These are phyloP conservation scores for Orbilia javanica DNA, from an alignment of 2,329 filamentous ascomycete species.

Conservation along the genomic window DNA sequence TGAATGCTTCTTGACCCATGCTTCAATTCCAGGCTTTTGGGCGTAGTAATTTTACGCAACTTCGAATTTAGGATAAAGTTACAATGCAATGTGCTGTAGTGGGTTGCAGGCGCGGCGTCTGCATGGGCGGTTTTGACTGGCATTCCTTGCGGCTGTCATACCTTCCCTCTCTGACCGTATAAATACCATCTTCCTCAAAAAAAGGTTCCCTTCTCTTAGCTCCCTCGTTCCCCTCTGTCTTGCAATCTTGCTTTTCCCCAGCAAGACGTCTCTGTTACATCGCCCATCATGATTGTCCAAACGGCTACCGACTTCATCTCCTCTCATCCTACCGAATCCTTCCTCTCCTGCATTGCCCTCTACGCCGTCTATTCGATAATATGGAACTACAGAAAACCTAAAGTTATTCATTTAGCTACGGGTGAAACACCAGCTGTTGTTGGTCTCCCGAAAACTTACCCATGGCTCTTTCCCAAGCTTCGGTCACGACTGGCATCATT, in stretches of 20 bases:
- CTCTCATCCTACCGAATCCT: slow-evolving; percentile 6
- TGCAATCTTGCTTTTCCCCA: too few species aligned
- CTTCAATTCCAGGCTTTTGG: slow-evolving; percentile 4
- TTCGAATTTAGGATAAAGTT: slow-evolving; percentile 51
- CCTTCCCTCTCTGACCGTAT: slow-evolving; percentile 4
- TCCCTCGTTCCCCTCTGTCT: background rate
- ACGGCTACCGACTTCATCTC: slow-evolving; percentile 30
- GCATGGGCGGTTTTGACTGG: background rate
- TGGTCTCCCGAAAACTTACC: slow-evolving; percentile 39
- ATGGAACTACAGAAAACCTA: slow-evolving; percentile 35
- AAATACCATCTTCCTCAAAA: slow-evolving; percentile 2
- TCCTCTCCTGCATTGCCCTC: slow-evolving; percentile 30
- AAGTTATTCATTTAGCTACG: slow-evolving; percentile 26
- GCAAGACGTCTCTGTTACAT: slow-evolving; percentile 10
- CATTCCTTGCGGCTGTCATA: slow-evolving; percentile 21
- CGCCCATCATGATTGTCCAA: slow-evolving; percentile 44
- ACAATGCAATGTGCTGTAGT: background rate
- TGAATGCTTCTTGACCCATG: slow-evolving; percentile 4
- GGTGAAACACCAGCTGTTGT: slow-evolving; percentile 61
- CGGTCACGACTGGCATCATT: slow-evolving; percentile 31
- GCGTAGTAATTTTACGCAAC: slow-evolving; percentile 16
- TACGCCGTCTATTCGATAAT: slow-evolving; percentile 33
- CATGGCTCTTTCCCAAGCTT: slow-evolving; percentile 54
- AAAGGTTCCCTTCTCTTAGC: background rate
- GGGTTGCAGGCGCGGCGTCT: slow-evolving; percentile 21